Base-by-base conservation (phyloP, 306 rosid genomes). In the Sphenostylis stenocarpa region DNA sequence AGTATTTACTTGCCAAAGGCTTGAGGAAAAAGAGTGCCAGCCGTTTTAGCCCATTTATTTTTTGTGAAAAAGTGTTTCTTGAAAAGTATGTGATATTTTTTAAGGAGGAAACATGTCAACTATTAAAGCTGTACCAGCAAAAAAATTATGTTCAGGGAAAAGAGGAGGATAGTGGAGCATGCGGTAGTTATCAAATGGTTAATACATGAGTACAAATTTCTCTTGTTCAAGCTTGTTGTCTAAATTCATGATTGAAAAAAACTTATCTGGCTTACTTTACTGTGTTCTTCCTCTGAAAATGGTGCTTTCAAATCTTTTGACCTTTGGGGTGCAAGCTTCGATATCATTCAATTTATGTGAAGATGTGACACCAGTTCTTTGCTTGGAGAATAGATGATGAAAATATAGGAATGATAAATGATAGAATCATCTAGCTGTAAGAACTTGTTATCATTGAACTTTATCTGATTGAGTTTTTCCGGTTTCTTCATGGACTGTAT, bases 1-100 rank as follows among this genome's bases (percentile, higher is more conserved):
- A 60, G 47, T 70, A 45, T 82, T 67, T 88, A 41, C 16, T 68
- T 5, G 48, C 80, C 1, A 66, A 81, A 52, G 89, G 89, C 58
- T 76, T 87, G 84, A 34, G 80, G 2, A 56, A 52, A 43, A 61
- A 73, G 48, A n/a, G 53, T 3, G 5, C 55, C 2, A 67, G 62
- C 77, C 55, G 79, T 14, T 0, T 5, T 60, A 4, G 21, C 7
- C 58, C 79, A 2, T 36, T 73, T 58, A 4, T 0, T 5, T 0
- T 19, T 0, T 2, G 74, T 29, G 85, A 84, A 23, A 9, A 76
- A 38, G 2, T 1, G 28, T 87, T 87, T 29, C 16, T 79, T 33
- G 4, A 68, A 28, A 84, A 38, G 62, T 86, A 57, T 67, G 76
- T 87, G 26, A 14, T 15, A 14, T 41, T 21, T 48, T 79, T 78